Conservation (phyloP, 164 flowering plant genomes). For the Kalanchoe fedtschenkoi region DNA sequence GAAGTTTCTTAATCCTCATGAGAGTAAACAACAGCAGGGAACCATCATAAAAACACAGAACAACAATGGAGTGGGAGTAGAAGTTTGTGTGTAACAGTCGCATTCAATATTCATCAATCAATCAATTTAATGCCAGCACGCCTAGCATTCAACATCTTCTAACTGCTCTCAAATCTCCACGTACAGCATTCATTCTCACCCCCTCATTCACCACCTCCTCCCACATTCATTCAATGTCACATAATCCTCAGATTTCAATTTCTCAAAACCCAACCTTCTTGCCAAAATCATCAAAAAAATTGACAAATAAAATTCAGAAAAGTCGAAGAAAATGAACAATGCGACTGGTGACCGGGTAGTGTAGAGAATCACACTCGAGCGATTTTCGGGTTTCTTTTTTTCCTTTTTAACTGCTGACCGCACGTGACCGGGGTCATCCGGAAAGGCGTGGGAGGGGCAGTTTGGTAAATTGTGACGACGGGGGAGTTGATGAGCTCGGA, state of each 20-base stretch:
- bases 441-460: neutral
- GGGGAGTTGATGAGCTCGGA: no score
- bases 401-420: neutral
- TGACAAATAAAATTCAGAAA: no score
- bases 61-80: neutral
- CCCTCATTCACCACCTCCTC: neutral
- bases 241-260: neutral
- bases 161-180: neutral
- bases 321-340: no score
- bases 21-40: neutral
- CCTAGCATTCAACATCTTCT: neutral
- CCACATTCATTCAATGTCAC: neutral
- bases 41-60: neutral
- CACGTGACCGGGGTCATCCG: neutral
- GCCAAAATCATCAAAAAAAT: neutral
- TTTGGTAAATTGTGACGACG: neutral
- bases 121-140: conserved; percentile 1
- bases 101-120: neutral
- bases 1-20: neutral
- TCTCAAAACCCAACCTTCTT: no score
- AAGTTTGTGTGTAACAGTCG: neutral
- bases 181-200: no score
- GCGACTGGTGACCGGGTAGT: no score
- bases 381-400: neutral
- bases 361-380: neutral